Evolutionary conservation across 257 asterid species (phyloP).

Genomic region (Ehretia macrophylla): DNA sequence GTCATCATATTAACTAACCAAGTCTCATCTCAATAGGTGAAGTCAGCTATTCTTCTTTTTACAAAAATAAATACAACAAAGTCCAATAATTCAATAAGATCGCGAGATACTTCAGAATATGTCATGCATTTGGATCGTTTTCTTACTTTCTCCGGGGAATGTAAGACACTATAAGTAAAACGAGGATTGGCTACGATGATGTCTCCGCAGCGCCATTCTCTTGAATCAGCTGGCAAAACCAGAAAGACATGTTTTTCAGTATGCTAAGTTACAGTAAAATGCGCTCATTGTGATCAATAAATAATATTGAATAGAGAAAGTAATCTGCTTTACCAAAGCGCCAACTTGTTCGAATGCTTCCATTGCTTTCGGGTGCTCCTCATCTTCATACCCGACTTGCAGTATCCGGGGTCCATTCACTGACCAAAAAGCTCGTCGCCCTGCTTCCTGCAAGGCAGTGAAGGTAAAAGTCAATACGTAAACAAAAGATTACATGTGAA

Average conservation of each 20-base stretch:
- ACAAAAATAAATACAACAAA: too few relatives aligned
- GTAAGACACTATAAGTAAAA: neutral
- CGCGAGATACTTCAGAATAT: neutral
- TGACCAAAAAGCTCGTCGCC: slow-evolving; percentile 95
- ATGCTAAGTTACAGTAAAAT: neutral
- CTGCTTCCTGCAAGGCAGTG: slow-evolving; percentile 62
- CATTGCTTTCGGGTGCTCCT: slow-evolving; percentile 78
- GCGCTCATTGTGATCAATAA: neutral
- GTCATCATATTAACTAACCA: too few relatives aligned
- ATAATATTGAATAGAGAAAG: slow-evolving; percentile 2
- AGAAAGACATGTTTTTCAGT: slow-evolving; percentile 1
- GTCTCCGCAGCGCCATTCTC: slow-evolving; percentile 46
- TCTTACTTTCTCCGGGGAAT: neutral
- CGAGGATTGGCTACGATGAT: slow-evolving; percentile 16
- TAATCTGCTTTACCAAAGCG: slow-evolving; percentile 54
- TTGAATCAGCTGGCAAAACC: slow-evolving; percentile 55
- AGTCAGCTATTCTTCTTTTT: too few relatives aligned
- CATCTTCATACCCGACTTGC: slow-evolving; percentile 82
- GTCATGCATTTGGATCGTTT: neutral
- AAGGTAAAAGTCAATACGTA: neutral
- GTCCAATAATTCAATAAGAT: too few relatives aligned
- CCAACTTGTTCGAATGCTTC: slow-evolving; percentile 93
- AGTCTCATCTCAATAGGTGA: too few relatives aligned
- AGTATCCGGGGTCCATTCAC: slow-evolving; percentile 86
- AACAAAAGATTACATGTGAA: neutral